Evolutionary conservation across 2,329 filamentous ascomycete species (phyloP), one percentile per base, ranked within the genome.

Genomic region (Penicillium sp.): DNA sequence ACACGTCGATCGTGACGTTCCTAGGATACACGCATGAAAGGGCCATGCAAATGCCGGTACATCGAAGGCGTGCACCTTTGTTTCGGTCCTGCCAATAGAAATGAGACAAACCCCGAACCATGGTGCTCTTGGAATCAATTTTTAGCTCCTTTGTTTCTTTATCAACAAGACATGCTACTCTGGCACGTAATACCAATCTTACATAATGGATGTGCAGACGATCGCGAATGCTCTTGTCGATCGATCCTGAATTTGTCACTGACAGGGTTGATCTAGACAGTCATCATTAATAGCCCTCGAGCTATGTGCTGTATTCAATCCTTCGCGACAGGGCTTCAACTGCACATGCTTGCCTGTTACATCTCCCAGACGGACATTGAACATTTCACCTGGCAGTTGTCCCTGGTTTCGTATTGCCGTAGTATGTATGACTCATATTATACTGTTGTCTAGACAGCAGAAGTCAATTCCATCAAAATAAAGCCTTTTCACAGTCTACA

Each of bases 241-340:
- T 66, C 58, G 22, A 57, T 57, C 39, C 58, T 48, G 21, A n/a
- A 61, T 58, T 56, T 48, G n/a, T 57, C 50, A 53, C 56, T 64
- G 61, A 64, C 61, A 66, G 64, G 59, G 63, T 43, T 62, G 57
- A 59, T 66, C 57, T 1, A 19, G 33, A 35, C 26, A 35, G 14
- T 19, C 24, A 48, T 48, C 11, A 7, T 19, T n/a, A 43, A 21
- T 35, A 48, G 43, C 19, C 35, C 1, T 19, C n/a, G 14, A 55
- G 39, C 29, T 59, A 57, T 57, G 41, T 55, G 49, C 29, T n/a
- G 48, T 27, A 53, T 44, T 47, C 10, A 41, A 13, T 22, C 22
- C 39, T 41, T 41, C 39, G 19, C 13, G 39, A 41, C 19, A 14
- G 6, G 39, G 19, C 39, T 22, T 41, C 19, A 13, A 22, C 5